These are phyloP conservation scores for Cornus kousa DNA, from an alignment of 148 eudicot species.

Conservation along the genomic window DNA sequence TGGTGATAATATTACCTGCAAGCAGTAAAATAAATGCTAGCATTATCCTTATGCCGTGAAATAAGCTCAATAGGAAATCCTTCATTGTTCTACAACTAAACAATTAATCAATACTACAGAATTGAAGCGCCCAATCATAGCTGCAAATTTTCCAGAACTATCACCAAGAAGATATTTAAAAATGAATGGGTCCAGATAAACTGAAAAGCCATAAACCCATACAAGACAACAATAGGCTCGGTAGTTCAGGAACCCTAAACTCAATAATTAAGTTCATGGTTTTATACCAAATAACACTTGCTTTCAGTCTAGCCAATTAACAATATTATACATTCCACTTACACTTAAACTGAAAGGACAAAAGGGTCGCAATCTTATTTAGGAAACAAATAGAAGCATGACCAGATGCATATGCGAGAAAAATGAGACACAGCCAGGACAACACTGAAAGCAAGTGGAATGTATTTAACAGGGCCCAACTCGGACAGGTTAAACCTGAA, in stretches of 20 bases:
- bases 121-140: too few species aligned
- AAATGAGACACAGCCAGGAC: too few species aligned
- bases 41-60: conserved; percentile 3
- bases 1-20: conserved; percentile 80
- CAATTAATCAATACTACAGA: background rate
- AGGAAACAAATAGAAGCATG: background rate
- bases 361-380: background rate
- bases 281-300: too few species aligned
- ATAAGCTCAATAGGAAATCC: conserved; percentile 6
- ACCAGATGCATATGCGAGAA: background rate
- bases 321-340: background rate
- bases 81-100: background rate
- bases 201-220: background rate
- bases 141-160: background rate
- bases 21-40: conserved; percentile 10
- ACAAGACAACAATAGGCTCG: background rate
- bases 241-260: background rate
- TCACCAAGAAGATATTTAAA: background rate
- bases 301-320: background rate
- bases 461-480: too few species aligned
- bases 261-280: too few species aligned
- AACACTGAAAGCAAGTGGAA: too few species aligned
- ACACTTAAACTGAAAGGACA: background rate
- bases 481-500: too few species aligned
- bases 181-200: background rate